phyloP scores from a whole-genome alignment of 2,329 filamentous ascomycete genomes.

The Tolypocladium sp. region DNA sequence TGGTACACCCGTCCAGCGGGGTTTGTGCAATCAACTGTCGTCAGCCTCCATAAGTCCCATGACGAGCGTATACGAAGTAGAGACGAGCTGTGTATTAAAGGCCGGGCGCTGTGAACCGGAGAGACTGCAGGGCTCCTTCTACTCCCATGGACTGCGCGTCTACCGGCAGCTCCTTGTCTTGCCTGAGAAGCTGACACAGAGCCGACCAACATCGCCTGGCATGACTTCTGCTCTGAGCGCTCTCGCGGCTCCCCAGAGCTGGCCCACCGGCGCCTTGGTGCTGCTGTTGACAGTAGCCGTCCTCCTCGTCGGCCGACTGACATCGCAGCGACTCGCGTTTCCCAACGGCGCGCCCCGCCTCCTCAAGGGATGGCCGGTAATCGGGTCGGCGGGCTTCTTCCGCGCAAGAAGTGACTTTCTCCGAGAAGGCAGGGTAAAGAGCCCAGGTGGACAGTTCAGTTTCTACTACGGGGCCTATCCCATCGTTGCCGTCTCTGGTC shows the following conservation, averaged over 20 bases:
- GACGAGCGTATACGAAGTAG: not conserved
- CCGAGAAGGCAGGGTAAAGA: constrained; percentile 17
- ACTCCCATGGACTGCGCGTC: not conserved
- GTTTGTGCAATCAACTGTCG: not conserved
- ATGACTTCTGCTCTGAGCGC: not conserved
- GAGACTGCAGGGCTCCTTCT: not conserved
- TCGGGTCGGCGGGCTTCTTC: constrained; percentile 37
- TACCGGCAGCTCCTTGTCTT: not conserved
- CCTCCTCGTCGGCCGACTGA: constrained; percentile 1
- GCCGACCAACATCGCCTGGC: not conserved
- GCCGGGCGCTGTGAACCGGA: not conserved
- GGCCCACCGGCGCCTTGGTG: constrained; percentile 4
- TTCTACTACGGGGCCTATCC: constrained; percentile 36
- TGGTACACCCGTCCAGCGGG: not conserved
- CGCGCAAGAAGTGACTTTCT: constrained; percentile 35
- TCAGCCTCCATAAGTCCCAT: not conserved
- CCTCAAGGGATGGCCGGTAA: constrained; percentile 25
- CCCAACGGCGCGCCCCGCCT: constrained; percentile 14
- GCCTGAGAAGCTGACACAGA: not conserved
- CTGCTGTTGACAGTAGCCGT: constrained; percentile 1
- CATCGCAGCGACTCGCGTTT: constrained; percentile 9
- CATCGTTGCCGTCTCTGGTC: constrained; percentile 34
- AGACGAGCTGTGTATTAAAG: not conserved
- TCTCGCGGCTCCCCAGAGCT: constrained; percentile 4
- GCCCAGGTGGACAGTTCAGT: constrained; percentile 33